Evolutionary conservation across 2,329 filamentous ascomycete species (phyloP).

Genomic region (Aspergillus viridinutans): DNA sequence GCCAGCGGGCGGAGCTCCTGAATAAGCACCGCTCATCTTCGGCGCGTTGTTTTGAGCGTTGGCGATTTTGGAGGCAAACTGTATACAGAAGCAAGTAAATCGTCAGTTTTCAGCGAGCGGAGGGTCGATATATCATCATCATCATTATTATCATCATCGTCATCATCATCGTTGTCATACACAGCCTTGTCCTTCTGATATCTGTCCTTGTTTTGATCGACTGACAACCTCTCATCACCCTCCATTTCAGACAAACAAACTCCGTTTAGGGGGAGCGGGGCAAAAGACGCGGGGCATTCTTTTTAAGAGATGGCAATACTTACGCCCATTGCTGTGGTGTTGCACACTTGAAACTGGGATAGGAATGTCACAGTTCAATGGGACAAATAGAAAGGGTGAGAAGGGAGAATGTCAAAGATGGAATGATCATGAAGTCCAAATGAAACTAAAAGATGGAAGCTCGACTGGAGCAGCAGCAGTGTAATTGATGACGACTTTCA

Average conservation of each 20-base stretch:
- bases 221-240: neutral
- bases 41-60: constrained; percentile 27
- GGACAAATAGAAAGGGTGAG: neutral
- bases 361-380: neutral
- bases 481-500: neutral
- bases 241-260: neutral
- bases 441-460: neutral
- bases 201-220: neutral
- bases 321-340: neutral
- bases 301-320: neutral
- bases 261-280: neutral
- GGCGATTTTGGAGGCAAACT: constrained; percentile 41
- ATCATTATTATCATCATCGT: neutral
- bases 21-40: constrained; percentile 25
- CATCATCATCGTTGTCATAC: neutral
- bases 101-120: constrained; percentile 8
- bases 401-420: neutral
- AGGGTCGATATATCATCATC: constrained; percentile 4
- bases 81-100: constrained; percentile 1
- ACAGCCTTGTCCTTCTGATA: neutral
- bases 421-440: neutral
- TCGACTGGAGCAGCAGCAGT: neutral
- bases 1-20: constrained; percentile 33
- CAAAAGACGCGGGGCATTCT: neutral
- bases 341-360: neutral